A percentile compares a stretch with the other conserved stretches of the same genome.
Evolutionary conservation across 1,139 yeast genomes (phyloP).

Genomic region (Nematodospora anomalae): DNA sequence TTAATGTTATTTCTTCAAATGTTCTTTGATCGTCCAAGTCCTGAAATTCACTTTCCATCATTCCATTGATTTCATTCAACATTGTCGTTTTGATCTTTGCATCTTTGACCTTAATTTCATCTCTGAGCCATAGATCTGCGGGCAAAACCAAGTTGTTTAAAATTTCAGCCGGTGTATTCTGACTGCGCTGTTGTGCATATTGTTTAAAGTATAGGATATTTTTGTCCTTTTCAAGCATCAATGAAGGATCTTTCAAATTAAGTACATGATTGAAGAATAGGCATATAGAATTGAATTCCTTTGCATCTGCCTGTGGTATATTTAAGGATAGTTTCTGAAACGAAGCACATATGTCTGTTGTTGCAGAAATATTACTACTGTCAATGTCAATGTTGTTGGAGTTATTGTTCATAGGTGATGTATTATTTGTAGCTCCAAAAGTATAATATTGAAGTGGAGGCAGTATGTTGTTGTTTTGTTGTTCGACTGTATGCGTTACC

Average conservation of each 20-base stretch:
- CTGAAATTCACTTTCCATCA: conserved; percentile 29
- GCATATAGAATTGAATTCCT: conserved; percentile 9
- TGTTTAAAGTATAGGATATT: conserved; percentile 4
- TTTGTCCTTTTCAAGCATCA: conserved; percentile 10
- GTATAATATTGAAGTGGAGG: not conserved
- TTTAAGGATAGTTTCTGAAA: conserved; percentile 6
- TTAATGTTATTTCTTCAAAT: conserved; percentile 31
- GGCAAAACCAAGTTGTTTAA: conserved; percentile 40
- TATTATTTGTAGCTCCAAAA: not conserved
- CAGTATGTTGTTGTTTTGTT: not conserved
- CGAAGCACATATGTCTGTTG: conserved; percentile 3
- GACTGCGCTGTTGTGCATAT: not conserved
- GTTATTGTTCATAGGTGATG: not conserved
- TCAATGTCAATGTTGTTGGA: not conserved
- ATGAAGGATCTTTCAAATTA: conserved; percentile 12
- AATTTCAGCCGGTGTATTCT: conserved; percentile 20
- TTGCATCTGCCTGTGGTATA: conserved; percentile 7
- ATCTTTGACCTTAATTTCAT: conserved; percentile 34
- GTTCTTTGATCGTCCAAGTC: conserved; percentile 12
- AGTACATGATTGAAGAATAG: conserved; percentile 11
- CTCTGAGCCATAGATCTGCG: conserved; percentile 40
- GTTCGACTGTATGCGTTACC: not conserved
- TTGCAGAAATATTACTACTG: not conserved
- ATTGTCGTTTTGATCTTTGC: conserved; percentile 35
- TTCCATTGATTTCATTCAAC: conserved; percentile 35